Percentiles rank a stretch among this genome's conserved stretches.
Evolutionary conservation across 345 rosid genomes (phyloP).

Genomic region (Corchorus olitorius): DNA sequence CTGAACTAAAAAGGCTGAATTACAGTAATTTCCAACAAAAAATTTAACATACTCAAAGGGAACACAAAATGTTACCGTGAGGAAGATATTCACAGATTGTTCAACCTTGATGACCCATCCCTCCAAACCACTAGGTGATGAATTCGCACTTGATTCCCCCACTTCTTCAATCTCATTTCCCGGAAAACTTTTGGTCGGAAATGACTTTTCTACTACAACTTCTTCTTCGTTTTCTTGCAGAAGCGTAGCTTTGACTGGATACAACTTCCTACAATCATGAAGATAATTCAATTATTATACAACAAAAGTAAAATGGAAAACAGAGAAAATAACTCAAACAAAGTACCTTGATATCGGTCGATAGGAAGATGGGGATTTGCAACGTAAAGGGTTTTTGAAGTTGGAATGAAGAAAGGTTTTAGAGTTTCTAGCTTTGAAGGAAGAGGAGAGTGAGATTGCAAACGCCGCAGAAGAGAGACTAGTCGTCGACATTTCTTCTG

Average conservation of each 20-base stretch:
- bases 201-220: constrained; percentile 69
- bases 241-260: constrained; percentile 52
- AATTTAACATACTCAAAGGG: not conserved
- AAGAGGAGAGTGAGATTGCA: constrained; percentile 26
- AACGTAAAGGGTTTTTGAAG: constrained; percentile 29
- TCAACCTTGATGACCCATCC: constrained; percentile 70
- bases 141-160: constrained; percentile 29
- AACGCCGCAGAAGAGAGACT: constrained; percentile 25
- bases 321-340: not conserved
- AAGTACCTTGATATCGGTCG: constrained; percentile 38
- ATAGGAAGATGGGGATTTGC: constrained; percentile 28
- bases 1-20: not conserved
- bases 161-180: constrained; percentile 26
- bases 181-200: constrained; percentile 47
- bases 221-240: constrained; percentile 74
- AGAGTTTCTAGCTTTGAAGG: constrained; percentile 18
- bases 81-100: constrained; percentile 76
- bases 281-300: constrained; percentile 1
- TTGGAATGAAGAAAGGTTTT: constrained; percentile 29
- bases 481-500: constrained; percentile 25
- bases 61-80: constrained; percentile 51
- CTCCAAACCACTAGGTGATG: constrained; percentile 46
- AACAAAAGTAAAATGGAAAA: not conserved
- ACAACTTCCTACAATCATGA: constrained; percentile 36
- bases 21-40: not conserved